phyloP scores from a whole-genome alignment of 495 filamentous ascomycete genomes.

The Hypoxylon fuscum region DNA sequence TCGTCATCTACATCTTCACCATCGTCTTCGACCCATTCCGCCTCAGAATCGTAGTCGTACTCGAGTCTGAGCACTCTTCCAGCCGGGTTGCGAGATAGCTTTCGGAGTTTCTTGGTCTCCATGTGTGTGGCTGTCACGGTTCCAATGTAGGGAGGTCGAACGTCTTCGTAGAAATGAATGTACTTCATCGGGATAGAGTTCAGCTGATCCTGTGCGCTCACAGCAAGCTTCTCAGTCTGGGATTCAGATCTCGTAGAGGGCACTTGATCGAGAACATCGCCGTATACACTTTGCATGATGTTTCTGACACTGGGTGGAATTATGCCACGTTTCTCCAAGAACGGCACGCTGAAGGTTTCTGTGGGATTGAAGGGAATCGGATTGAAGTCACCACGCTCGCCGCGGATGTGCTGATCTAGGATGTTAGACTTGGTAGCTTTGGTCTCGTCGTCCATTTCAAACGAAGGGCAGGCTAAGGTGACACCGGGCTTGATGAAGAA shows the following conservation, averaged over 20 bases:
- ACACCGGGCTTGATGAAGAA: constrained; percentile 79
- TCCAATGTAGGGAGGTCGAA: constrained; percentile 88
- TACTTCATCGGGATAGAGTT: constrained; percentile 75
- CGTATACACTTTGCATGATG: constrained; percentile 63
- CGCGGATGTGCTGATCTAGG: constrained; percentile 55
- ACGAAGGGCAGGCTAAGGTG: constrained; percentile 61
- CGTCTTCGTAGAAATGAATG: constrained; percentile 84
- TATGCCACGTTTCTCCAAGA: constrained; percentile 60
- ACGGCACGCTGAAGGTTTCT: constrained; percentile 69
- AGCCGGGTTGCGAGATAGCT: constrained; percentile 76
- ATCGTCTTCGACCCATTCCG: constrained; percentile 91
- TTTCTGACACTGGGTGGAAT: constrained; percentile 66
- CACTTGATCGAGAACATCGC: constrained; percentile 35
- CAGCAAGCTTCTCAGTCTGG: constrained; percentile 54
- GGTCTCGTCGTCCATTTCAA: constrained; percentile 65
- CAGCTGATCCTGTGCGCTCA: constrained; percentile 61
- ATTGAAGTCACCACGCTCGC: constrained; percentile 44
- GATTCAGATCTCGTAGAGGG: constrained; percentile 48
- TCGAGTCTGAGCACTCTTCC: constrained; percentile 72
- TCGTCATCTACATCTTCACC: constrained; percentile 77
- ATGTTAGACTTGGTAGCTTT: constrained; percentile 59
- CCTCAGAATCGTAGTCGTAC: constrained; percentile 97
- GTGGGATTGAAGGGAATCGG: constrained; percentile 58
- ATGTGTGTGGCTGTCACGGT: constrained; percentile 74
- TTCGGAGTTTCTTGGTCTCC: constrained; percentile 52